Percentiles rank a stretch among this genome's conserved stretches.
Conservation (phyloP, 306 rosid species). For the Cucurbita maxima region DNA sequence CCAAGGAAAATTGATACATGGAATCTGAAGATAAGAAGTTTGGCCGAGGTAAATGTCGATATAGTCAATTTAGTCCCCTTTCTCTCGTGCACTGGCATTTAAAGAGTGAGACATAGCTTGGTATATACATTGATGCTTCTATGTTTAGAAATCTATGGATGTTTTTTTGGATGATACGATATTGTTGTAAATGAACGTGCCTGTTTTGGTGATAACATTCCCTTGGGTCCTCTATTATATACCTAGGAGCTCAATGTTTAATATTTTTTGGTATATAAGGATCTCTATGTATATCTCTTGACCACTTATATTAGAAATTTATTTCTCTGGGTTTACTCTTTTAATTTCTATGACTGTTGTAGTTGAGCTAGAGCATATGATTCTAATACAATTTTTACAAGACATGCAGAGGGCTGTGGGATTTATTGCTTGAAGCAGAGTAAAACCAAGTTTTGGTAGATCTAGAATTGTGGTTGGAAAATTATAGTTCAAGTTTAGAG, state of each 20-base stretch:
- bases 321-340: neutral
- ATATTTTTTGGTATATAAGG: neutral
- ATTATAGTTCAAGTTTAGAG: neutral
- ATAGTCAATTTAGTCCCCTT: neutral
- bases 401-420: neutral
- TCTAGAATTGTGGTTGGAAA: neutral
- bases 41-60: constrained; percentile 4
- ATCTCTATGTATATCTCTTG: neutral
- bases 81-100: neutral
- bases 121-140: neutral
- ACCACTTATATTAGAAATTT: neutral
- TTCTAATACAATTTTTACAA: neutral
- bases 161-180: neutral
- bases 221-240: neutral
- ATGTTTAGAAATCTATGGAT: neutral
- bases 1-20: constrained; percentile 4
- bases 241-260: neutral
- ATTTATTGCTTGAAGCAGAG: neutral
- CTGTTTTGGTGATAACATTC: neutral
- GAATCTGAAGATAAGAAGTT: constrained; percentile 8
- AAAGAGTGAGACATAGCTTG: neutral
- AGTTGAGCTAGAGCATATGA: neutral
- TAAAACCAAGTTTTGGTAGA: neutral
- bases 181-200: neutral
- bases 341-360: neutral